Evolutionary conservation across 2,329 filamentous ascomycete genomes (phyloP).

Genomic region (Cytospora piceae): DNA sequence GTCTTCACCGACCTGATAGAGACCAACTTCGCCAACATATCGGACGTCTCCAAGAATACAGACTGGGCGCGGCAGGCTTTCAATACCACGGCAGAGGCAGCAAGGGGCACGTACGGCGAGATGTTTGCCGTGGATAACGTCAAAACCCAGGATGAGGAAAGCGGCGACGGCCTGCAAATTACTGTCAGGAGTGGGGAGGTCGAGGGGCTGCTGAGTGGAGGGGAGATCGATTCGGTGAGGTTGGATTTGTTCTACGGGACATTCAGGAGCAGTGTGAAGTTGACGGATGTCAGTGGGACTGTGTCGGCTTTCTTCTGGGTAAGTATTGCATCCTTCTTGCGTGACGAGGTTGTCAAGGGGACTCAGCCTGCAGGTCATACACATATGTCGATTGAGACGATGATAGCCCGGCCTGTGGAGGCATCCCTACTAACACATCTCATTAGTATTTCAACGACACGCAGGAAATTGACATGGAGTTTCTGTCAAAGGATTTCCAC

Average conservation of each 20-base stretch:
- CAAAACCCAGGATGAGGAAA: constrained; percentile 51
- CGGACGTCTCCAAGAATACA: constrained; percentile 51
- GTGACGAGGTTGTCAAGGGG: background rate
- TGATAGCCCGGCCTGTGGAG: background rate
- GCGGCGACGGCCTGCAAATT: constrained; percentile 59
- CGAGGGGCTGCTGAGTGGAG: constrained; percentile 59
- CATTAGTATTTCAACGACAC: constrained; percentile 75
- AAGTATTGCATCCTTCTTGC: constrained; percentile 32
- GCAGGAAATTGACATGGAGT: constrained; percentile 81
- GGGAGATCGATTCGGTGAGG: constrained; percentile 66
- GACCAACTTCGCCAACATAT: constrained; percentile 68
- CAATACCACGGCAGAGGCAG: constrained; percentile 60
- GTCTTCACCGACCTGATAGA: constrained; percentile 73
- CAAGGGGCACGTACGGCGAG: constrained; percentile 69
- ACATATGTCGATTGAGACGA: background rate
- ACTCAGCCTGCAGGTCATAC: background rate
- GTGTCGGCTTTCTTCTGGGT: constrained; percentile 84
- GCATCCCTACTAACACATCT: constrained; percentile 24
- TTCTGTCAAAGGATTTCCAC: constrained; percentile 69
- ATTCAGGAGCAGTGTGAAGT: constrained; percentile 69
- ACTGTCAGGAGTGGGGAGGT: constrained; percentile 52
- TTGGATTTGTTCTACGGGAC: constrained; percentile 71
- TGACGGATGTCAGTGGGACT: constrained; percentile 65
- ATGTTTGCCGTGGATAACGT: constrained; percentile 62
- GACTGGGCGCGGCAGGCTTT: constrained; percentile 72